These are phyloP conservation scores for Exophiala sideris DNA, from an alignment of 2,329 filamentous ascomycete species.

Conservation along the genomic window DNA sequence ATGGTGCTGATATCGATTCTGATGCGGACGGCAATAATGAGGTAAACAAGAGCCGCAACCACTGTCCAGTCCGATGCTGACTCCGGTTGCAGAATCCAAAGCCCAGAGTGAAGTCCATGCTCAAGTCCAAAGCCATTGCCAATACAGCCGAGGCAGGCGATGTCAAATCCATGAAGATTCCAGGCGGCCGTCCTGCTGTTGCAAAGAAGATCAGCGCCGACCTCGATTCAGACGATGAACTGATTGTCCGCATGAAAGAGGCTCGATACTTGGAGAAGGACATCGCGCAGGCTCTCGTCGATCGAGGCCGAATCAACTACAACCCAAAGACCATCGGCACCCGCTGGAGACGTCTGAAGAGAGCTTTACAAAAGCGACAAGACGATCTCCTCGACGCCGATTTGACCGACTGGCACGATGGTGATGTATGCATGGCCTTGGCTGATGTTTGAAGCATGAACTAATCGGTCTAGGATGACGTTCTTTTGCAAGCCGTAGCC, in stretches of 20 bases:
- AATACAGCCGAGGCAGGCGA: constrained; percentile 7
- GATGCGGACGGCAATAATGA: constrained; percentile 8
- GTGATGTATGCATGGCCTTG: constrained; percentile 40
- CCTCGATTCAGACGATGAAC: constrained; percentile 48
- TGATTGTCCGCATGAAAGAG: constrained; percentile 34
- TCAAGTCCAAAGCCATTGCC: constrained; percentile 8
- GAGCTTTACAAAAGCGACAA: constrained; percentile 41
- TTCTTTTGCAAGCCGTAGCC: constrained; percentile 40
- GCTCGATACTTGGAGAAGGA: constrained; percentile 39
- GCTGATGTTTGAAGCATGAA: neutral
- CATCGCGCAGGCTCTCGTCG: constrained; percentile 41
- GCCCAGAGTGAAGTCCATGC: neutral
- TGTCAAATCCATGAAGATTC: constrained; percentile 49
- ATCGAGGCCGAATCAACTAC: constrained; percentile 44
- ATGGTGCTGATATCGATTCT: constrained; percentile 15
- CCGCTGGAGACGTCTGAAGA: constrained; percentile 46
- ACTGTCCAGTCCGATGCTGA: no score
- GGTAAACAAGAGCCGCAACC: no score
- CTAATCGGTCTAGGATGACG: constrained; percentile 39
- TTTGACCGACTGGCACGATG: constrained; percentile 48
- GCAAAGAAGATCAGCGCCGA: constrained; percentile 43
- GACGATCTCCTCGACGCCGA: constrained; percentile 47
- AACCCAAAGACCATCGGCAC: constrained; percentile 47
- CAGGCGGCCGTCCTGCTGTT: constrained; percentile 39
- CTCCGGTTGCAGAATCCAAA: neutral